phyloP scores from a whole-genome alignment of 306 rosid species.

The Fragaria nilgerrensis region DNA sequence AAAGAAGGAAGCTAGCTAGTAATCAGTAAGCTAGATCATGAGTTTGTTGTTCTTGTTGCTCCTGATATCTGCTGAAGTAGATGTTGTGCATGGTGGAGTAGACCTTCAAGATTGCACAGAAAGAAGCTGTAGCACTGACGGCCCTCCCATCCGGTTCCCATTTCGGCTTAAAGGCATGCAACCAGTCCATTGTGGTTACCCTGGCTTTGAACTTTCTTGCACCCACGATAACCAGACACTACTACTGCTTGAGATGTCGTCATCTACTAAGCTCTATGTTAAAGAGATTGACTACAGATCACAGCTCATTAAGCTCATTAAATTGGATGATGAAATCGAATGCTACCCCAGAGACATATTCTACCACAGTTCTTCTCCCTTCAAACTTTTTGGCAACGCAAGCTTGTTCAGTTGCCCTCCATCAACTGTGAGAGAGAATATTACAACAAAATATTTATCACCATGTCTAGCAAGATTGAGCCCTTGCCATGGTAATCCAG shows the following conservation, averaged over 20 bases:
- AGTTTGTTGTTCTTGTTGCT: neutral
- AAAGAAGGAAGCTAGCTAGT: neutral
- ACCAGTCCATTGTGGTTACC: conserved; percentile 17
- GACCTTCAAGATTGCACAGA: conserved; percentile 18
- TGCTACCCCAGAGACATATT: too few species aligned
- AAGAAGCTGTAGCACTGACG: neutral
- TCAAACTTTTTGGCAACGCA: neutral
- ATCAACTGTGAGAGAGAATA: neutral
- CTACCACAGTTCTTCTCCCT: too few species aligned
- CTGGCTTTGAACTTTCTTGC: conserved; percentile 46
- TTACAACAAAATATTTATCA: neutral
- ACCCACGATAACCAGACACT: neutral
- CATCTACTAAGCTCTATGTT: neutral
- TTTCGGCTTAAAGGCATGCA: conserved; percentile 29
- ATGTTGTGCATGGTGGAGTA: neutral
- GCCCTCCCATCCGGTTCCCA: conserved; percentile 37
- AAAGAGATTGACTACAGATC: neutral
- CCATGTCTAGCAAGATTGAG: neutral
- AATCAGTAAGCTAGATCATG: neutral
- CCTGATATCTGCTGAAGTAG: neutral
- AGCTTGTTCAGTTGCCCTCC: conserved; percentile 36
- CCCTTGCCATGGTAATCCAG: conserved; percentile 22
- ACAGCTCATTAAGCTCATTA: neutral
- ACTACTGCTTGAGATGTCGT: conserved; percentile 24
- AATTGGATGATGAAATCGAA: too few species aligned